Conservation (phyloP, 192 early-diverging fungal genomes). For the Podila verticillata region DNA sequence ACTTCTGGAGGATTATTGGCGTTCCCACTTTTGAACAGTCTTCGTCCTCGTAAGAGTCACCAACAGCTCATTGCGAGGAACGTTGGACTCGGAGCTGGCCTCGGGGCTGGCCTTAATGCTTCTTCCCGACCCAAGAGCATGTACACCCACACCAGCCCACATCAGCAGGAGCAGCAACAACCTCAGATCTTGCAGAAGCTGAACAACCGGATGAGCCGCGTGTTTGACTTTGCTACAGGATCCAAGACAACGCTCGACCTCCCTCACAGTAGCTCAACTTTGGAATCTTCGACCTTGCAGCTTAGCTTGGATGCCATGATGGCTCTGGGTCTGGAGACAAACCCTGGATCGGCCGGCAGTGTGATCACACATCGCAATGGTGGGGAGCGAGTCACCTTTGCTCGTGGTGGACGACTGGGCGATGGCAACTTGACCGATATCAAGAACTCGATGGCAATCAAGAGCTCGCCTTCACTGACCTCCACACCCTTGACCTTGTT, state of each 20-base stretch:
- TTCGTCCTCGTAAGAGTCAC: constrained; percentile 44
- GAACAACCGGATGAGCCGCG: constrained; percentile 41
- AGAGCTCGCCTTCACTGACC: constrained; percentile 40
- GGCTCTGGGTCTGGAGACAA: constrained; percentile 29
- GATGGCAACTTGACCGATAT: constrained; percentile 29
- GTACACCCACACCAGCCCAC: constrained; percentile 3
- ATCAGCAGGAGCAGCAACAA: constrained; percentile 17
- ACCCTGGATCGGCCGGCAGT: constrained; percentile 26
- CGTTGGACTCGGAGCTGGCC: background rate
- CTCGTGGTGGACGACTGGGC: constrained; percentile 5
- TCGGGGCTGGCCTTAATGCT: background rate
- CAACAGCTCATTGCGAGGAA: constrained; percentile 16
- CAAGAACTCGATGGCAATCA: constrained; percentile 40
- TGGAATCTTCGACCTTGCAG: constrained; percentile 30
- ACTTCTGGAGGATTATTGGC: constrained; percentile 22
- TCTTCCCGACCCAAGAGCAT: constrained; percentile 33
- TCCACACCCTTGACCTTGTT: constrained; percentile 15
- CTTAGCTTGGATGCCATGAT: constrained; percentile 38
- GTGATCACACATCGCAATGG: constrained; percentile 7
- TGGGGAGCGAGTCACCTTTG: background rate
- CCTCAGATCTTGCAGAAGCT: constrained; percentile 5
- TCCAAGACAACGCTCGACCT: background rate
- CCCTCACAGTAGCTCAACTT: constrained; percentile 6
- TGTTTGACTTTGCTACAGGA: constrained; percentile 24
- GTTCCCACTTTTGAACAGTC: constrained; percentile 41